Base-by-base conservation (phyloP, 306 rosid species). In the Ceratonia siliqua region DNA sequence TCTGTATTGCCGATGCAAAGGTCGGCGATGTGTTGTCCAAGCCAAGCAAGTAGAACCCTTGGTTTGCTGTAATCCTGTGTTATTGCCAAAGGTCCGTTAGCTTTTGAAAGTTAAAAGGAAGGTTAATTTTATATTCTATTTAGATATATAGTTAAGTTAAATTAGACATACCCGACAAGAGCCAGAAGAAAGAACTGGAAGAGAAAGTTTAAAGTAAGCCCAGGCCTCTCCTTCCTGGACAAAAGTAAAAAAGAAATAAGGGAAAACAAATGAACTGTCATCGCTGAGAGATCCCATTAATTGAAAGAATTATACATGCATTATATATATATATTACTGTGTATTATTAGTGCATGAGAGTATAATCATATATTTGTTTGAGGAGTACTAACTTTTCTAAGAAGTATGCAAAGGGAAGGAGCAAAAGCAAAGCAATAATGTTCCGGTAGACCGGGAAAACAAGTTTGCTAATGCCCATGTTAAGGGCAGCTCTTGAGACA, bases 11-110 rank as follows among this genome's bases (percentile, higher is more conserved):
- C 25, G 98, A 94, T 25, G 97, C 98, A 24, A 94, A 94, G 74
- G 98, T 94, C 2, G 98, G 98, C 0, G 98, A 76, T 21, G 98
- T 94, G 88, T 94, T 89, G 78, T 94, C 98, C 75, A 94, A 84
- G 3, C 98, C 98, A 82, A 94, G 89, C 89, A 94, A 88, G 87
- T 94, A 94, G 84, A 94, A 94, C 59, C 96, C 98, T 83, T 94
- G 98, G 76, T 94, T 94, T 70, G 98, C 98, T 64, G 98, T 94
- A 21, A 94, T 90, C 83, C 98, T 94, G 92, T 72, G 10, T 36
- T 1, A 56, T 52, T 62, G 36, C n/a, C 52, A 61, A n/a, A 74
- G 36, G 20, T 14, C 7, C 30, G 35, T 17, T 36, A 25, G 54
- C 43, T 25, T 57, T 43, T 30, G 4, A 30, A 30, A 18, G 33